These are phyloP conservation scores for Ceratocystis papillata DNA, from an alignment of 2,329 filamentous ascomycete genomes.

Conservation along the genomic window DNA sequence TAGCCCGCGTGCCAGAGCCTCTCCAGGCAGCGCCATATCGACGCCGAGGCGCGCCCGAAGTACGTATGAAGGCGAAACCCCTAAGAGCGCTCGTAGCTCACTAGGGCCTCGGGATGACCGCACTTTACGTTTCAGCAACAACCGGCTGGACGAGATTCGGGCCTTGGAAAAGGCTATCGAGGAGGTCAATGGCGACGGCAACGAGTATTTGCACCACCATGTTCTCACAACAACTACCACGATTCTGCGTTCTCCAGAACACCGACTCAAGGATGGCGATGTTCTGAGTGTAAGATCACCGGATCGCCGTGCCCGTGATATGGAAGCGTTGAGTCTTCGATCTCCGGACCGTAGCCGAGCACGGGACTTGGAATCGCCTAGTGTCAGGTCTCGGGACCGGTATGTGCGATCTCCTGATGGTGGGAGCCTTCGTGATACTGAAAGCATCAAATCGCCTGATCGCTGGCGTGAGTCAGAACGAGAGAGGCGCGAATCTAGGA, in stretches of 20 bases:
- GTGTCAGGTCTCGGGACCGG: slow-evolving; percentile 13
- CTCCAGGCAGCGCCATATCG: slow-evolving; percentile 6
- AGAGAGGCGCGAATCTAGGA: slow-evolving; percentile 21
- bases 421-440: background rate
- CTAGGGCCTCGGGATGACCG: slow-evolving; percentile 11
- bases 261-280: slow-evolving; percentile 12
- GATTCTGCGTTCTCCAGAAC: slow-evolving; percentile 19
- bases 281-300: slow-evolving; percentile 3
- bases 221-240: slow-evolving; percentile 24
- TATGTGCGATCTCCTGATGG: slow-evolving; percentile 7
- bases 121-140: slow-evolving; percentile 25
- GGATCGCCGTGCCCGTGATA: slow-evolving; percentile 14
- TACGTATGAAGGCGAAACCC: slow-evolving; percentile 16
- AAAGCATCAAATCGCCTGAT: slow-evolving; percentile 16
- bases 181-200: slow-evolving; percentile 24
- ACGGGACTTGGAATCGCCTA: slow-evolving; percentile 11
- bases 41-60: slow-evolving; percentile 18
- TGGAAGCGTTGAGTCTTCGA: slow-evolving; percentile 13
- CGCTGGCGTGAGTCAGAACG: slow-evolving; percentile 12
- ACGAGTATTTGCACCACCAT: slow-evolving; percentile 23
- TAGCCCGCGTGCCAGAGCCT: slow-evolving; percentile 42
- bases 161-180: slow-evolving; percentile 31
- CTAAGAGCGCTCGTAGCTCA: slow-evolving; percentile 14
- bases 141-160: slow-evolving; percentile 32
- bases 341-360: slow-evolving; percentile 17